Conservation (phyloP, 139 green algal species). For the Picochlorum sp. region DNA sequence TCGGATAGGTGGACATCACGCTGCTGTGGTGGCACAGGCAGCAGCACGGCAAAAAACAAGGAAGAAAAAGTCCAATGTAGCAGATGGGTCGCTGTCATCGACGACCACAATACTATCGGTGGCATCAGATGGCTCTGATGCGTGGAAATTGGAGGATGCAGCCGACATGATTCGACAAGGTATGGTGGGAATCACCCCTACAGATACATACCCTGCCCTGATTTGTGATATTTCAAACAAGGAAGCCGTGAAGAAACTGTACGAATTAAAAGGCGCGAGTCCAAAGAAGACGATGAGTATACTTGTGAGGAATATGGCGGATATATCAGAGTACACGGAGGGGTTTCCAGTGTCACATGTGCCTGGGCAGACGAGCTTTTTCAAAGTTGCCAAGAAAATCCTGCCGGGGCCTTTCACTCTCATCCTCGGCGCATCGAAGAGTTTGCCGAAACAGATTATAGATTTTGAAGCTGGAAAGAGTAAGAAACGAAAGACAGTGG, state of each 20-base stretch:
- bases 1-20: too few species aligned
- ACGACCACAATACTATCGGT: constrained; percentile 6
- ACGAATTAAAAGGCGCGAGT: constrained; percentile 53
- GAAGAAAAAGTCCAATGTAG: neutral
- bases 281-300: constrained; percentile 70
- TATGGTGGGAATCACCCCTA: constrained; percentile 77
- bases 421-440: constrained; percentile 76
- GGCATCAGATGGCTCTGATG: constrained; percentile 54
- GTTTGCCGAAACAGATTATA: constrained; percentile 59
- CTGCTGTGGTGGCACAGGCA: too few species aligned
- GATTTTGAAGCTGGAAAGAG: constrained; percentile 19
- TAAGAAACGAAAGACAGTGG: constrained; percentile 59
- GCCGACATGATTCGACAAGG: constrained; percentile 46
- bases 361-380: constrained; percentile 57
- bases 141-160: constrained; percentile 59
- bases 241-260: constrained; percentile 58
- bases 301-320: constrained; percentile 46
- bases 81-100: neutral
- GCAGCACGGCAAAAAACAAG: too few species aligned
- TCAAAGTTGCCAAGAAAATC: constrained; percentile 51
- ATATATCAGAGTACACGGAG: constrained; percentile 39
- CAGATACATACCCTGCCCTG: constrained; percentile 73
- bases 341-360: constrained; percentile 58
- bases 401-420: constrained; percentile 85
- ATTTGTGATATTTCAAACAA: constrained; percentile 66